Evolutionary conservation across 164 flowering plant species (phyloP).

Genomic region (Vitis cinerea): DNA sequence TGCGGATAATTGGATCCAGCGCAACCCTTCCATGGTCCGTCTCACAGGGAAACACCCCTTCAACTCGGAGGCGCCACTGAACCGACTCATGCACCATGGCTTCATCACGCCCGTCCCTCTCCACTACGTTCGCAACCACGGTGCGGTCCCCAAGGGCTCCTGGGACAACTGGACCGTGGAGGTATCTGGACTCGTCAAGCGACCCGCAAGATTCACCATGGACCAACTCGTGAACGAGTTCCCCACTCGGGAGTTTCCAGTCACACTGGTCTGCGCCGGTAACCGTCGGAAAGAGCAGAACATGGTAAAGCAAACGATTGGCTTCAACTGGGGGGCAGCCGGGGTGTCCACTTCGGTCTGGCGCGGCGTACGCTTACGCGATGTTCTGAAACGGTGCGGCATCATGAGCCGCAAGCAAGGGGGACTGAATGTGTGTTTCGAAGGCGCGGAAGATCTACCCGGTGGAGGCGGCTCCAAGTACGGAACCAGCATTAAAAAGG

Average conservation of each 20-base stretch:
- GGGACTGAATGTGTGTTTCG: constrained; percentile 82
- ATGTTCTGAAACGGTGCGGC: constrained; percentile 72
- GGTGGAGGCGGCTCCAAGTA: constrained; percentile 98
- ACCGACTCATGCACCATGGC: constrained; percentile 84
- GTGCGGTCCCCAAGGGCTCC: constrained; percentile 62
- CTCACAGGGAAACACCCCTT: constrained; percentile 98
- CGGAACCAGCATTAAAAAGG: constrained; percentile 68
- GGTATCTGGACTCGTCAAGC: constrained; percentile 69
- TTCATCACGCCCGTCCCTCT: constrained; percentile 91
- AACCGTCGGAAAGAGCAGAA: constrained; percentile 94
- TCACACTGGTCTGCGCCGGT: constrained; percentile 90
- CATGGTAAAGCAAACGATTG: constrained; percentile 80
- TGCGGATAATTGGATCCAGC: constrained; percentile 77
- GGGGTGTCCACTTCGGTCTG: constrained; percentile 88
- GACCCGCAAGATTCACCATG: constrained; percentile 70
- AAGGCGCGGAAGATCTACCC: constrained; percentile 91
- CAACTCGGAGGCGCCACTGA: constrained; percentile 78
- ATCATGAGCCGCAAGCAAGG: constrained; percentile 49
- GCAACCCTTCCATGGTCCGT: constrained; percentile 72
- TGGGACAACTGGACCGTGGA: constrained; percentile 91
- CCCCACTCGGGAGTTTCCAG: constrained; percentile 65
- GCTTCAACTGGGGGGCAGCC: constrained; percentile 96
- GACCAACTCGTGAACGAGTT: constrained; percentile 70
- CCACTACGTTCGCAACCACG: constrained; percentile 99
- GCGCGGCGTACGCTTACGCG: constrained; percentile 70